A percentile compares a stretch with the other conserved stretches of the same genome.
These are phyloP conservation scores for Aspergillus indologenus DNA, from an alignment of 495 filamentous ascomycete genomes.

Conservation along the genomic window DNA sequence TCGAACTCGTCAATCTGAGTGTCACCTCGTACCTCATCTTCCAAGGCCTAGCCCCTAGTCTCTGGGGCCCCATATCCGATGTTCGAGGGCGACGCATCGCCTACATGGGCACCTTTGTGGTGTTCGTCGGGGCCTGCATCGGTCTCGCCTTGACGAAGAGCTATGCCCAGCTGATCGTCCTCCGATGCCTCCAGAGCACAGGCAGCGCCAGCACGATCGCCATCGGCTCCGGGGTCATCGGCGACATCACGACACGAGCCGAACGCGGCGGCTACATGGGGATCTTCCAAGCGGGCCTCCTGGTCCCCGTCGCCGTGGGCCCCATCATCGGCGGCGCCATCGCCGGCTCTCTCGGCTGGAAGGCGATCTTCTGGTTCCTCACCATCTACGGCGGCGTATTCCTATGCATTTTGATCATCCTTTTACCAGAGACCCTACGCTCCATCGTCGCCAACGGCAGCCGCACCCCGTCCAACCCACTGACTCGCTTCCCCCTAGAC, in stretches of 20 bases:
- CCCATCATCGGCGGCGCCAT: constrained; percentile 44
- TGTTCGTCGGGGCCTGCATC: constrained; percentile 62
- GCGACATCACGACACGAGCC: constrained; percentile 56
- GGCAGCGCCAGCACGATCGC: constrained; percentile 54
- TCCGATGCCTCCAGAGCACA: constrained; percentile 61
- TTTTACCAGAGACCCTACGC: constrained; percentile 70
- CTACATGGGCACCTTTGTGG: constrained; percentile 54
- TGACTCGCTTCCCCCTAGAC: too few species aligned
- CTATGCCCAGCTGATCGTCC: constrained; percentile 57
- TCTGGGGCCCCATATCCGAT: constrained; percentile 62
- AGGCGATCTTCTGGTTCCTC: constrained; percentile 47
- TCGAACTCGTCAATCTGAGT: too few species aligned
- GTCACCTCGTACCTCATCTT: constrained; percentile 65
- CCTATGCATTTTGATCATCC: constrained; percentile 44
- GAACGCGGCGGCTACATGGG: constrained; percentile 62
- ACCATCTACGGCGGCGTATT: constrained; percentile 30
- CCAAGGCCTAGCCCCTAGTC: constrained; percentile 55
- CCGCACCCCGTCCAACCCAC: too few species aligned
- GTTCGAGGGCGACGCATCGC: constrained; percentile 55
- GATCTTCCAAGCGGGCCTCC: constrained; percentile 26
- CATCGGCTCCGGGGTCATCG: constrained; percentile 57
- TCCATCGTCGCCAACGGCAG: constrained; percentile 72
- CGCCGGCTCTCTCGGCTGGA: constrained; percentile 35
- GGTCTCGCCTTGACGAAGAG: constrained; percentile 59
- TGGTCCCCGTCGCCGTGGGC: constrained; percentile 31